These are phyloP conservation scores for Alternaria sp. DNA, from an alignment of 2,329 filamentous ascomycete genomes.

Conservation along the genomic window DNA sequence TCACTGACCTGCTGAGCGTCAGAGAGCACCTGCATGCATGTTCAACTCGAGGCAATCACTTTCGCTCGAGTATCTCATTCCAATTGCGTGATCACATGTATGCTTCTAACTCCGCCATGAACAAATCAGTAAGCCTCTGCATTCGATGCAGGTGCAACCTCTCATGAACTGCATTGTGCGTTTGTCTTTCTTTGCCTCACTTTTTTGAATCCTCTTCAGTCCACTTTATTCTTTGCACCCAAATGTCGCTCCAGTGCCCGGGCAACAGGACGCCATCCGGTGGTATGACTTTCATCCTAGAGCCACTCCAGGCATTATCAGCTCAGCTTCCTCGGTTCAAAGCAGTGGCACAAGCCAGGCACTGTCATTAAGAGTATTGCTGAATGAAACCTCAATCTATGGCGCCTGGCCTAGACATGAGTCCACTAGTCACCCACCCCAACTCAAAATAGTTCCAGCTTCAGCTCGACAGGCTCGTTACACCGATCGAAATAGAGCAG, in stretches of 20 bases:
- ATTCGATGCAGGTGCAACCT: neutral
- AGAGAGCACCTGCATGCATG: neutral
- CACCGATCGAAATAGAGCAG: neutral
- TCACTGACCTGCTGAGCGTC: neutral
- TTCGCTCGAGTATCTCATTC: neutral
- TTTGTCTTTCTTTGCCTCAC: neutral
- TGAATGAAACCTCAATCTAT: neutral
- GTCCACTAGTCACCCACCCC: neutral
- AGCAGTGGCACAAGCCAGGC: neutral
- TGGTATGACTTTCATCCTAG: neutral
- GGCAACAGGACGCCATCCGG: neutral
- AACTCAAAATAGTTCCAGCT: constrained; percentile 1
- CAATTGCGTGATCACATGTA: neutral
- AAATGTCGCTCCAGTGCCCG: neutral
- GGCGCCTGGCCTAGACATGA: neutral
- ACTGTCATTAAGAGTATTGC: neutral
- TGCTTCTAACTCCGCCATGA: neutral
- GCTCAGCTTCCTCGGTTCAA: neutral
- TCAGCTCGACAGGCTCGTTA: constrained; percentile 3
- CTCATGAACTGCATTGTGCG: neutral
- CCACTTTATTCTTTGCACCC: neutral
- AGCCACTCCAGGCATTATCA: neutral
- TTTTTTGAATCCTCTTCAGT: neutral
- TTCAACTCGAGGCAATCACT: neutral
- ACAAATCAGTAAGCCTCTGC: neutral